These are phyloP conservation scores for Vanilla planifolia DNA, from an alignment of 106 monocot genomes.

Conservation along the genomic window DNA sequence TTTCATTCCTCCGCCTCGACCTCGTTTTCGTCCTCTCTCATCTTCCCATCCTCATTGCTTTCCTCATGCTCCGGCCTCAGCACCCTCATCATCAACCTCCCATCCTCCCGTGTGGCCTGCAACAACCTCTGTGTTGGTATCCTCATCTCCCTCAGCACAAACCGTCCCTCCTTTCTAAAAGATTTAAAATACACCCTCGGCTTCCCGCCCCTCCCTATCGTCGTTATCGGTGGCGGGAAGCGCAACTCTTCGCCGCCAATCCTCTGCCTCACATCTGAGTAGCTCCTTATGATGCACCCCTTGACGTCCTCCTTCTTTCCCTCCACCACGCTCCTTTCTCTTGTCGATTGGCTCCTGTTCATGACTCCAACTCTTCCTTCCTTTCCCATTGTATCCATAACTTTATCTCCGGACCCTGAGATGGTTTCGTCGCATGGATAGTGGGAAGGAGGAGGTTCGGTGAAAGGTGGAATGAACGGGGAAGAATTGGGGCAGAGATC, in stretches of 20 bases:
- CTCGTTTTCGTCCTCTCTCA: too few species aligned
- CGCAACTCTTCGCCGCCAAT: not conserved
- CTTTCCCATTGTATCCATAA: not conserved
- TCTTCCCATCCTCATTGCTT: not conserved
- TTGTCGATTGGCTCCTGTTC: not conserved
- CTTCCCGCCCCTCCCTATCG: constrained; percentile 34
- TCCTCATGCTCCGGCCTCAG: not conserved
- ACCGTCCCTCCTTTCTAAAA: constrained; percentile 18
- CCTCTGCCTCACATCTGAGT: constrained; percentile 9
- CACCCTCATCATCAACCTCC: constrained; percentile 32
- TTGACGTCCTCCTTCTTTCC: too few species aligned
- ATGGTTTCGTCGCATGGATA: too few species aligned
- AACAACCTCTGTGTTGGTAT: constrained; percentile 28
- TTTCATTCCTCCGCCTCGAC: too few species aligned
- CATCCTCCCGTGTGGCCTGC: constrained; percentile 29
- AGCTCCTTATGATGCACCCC: constrained; percentile 15
- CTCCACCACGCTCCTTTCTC: not conserved
- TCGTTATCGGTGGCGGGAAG: constrained; percentile 55
- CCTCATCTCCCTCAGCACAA: constrained; percentile 39
- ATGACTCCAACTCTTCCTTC: not conserved
- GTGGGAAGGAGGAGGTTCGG: too few species aligned
- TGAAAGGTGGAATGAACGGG: not conserved
- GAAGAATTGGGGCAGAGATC: constrained; percentile 27
- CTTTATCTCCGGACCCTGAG: too few species aligned
- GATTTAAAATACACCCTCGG: constrained; percentile 33